Evolutionary conservation across 163 green algal species (phyloP).

Genomic region (Coccomyxa subellipsoidea): DNA sequence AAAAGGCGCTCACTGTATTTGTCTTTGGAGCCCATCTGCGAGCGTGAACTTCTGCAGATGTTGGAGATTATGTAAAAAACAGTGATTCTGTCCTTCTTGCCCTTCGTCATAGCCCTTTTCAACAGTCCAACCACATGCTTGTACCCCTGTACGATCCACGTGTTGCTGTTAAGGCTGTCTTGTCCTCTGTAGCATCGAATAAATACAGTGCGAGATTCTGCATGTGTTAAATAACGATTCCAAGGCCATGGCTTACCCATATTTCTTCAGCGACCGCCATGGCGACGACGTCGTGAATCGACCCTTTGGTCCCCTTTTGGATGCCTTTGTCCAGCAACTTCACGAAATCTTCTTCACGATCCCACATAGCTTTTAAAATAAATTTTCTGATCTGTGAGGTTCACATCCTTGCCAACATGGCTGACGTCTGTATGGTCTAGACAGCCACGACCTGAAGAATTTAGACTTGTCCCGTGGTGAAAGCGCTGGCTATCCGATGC

Average conservation of each 20-base stretch:
- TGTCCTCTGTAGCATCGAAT: too few species aligned
- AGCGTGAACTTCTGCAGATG: conserved; percentile 30
- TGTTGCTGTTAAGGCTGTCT: too few species aligned
- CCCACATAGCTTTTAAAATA: conserved; percentile 6
- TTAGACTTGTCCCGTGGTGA: too few species aligned
- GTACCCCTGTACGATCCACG: conserved; percentile 42
- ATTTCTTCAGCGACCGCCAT: conserved; percentile 35
- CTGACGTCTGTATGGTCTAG: too few species aligned
- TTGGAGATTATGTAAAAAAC: conserved; percentile 32
- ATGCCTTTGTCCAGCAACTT: conserved; percentile 22
- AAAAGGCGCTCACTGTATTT: conserved; percentile 26
- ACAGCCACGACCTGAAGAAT: too few species aligned
- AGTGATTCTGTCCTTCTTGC: conserved; percentile 30
- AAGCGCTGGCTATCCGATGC: too few species aligned
- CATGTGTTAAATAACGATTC: not conserved
- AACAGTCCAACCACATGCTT: conserved; percentile 38
- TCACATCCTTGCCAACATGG: not conserved
- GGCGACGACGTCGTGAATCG: conserved; percentile 15
- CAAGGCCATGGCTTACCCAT: conserved; percentile 8
- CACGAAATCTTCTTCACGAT: conserved; percentile 26
- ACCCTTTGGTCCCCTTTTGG: conserved; percentile 27
- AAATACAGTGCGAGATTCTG: too few species aligned
- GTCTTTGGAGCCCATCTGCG: conserved; percentile 7
- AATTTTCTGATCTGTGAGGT: too few species aligned
- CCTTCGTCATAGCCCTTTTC: conserved; percentile 31